Evolutionary conservation across 306 rosid species (phyloP).

Genomic region (Cicer yamashitae): DNA sequence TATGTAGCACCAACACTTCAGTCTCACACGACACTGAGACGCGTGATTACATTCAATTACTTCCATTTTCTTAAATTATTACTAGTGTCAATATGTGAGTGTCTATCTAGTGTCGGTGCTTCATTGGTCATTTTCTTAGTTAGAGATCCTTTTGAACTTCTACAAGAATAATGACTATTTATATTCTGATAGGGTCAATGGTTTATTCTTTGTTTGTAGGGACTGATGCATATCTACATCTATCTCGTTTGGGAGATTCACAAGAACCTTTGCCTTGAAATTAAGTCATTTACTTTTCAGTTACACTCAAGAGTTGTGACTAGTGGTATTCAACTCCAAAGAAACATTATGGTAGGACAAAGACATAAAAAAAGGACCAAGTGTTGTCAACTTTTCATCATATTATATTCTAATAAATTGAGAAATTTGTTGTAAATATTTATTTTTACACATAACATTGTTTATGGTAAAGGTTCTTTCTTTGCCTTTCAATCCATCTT

Average conservation of each 20-base stretch:
- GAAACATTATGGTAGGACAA: constrained; percentile 20
- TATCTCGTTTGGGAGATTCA: constrained; percentile 92
- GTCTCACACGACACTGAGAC: too few species aligned
- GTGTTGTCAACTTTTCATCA: constrained; percentile 42
- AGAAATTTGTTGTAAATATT: constrained; percentile 38
- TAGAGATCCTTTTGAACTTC: background rate
- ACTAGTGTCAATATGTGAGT: too few species aligned
- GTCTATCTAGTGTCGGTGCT: too few species aligned
- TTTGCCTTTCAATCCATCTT: constrained; percentile 22
- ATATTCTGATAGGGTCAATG: constrained; percentile 27
- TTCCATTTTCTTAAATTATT: too few species aligned
- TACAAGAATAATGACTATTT: constrained; percentile 3
- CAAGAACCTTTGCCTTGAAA: constrained; percentile 83
- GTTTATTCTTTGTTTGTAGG: constrained; percentile 57
- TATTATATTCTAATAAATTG: constrained; percentile 40
- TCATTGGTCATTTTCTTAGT: background rate
- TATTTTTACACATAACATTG: constrained; percentile 12
- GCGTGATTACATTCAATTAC: too few species aligned
- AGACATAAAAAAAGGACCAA: constrained; percentile 13
- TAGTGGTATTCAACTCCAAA: background rate
- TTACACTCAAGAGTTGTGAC: constrained; percentile 6
- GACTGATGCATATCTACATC: constrained; percentile 90
- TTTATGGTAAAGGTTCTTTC: constrained; percentile 14
- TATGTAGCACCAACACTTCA: too few species aligned
- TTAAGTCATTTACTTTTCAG: background rate